A percentile compares a stretch with the other conserved stretches of the same genome.
These are phyloP conservation scores for Heliophila coronopifolia DNA, from an alignment of 441 rosid species.

Conservation along the genomic window DNA sequence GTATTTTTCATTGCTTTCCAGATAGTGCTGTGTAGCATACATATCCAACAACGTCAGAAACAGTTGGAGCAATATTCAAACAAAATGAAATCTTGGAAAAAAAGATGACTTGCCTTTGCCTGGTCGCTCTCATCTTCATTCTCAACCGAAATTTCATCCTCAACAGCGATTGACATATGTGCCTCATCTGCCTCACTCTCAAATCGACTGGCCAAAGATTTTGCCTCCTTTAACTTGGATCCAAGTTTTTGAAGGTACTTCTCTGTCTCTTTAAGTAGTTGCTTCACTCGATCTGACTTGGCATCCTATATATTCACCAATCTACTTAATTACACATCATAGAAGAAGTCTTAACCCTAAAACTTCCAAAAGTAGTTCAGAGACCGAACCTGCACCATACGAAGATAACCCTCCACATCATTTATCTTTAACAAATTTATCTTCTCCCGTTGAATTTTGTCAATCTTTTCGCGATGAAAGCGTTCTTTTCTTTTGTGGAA, in stretches of 20 bases:
- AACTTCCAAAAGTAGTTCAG: conserved; percentile 18
- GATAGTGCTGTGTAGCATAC: conserved; percentile 62
- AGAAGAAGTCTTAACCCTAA: conserved; percentile 4
- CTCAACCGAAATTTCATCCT: conserved; percentile 58
- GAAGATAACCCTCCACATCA: conserved; percentile 97
- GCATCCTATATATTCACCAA: conserved; percentile 57
- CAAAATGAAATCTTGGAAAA: conserved; percentile 11
- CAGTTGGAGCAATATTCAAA: conserved; percentile 15
- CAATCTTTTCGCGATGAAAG: conserved; percentile 85
- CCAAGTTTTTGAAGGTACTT: conserved; percentile 93
- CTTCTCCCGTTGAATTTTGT: conserved; percentile 95
- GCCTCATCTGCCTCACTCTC: conserved; percentile 65
- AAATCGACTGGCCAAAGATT: conserved; percentile 47
- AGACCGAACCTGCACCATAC: conserved; percentile 87
- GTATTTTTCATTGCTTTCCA: conserved; percentile 97
- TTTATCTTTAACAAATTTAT: conserved; percentile 86
- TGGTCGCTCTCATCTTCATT: conserved; percentile 90
- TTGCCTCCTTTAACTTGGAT: conserved; percentile 74
- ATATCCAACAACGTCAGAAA: conserved; percentile 2
- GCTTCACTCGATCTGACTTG: conserved; percentile 92
- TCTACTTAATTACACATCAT: conserved; percentile 5
- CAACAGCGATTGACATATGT: conserved; percentile 33
- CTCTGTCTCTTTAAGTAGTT: conserved; percentile 88
- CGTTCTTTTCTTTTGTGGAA: conserved; percentile 94
- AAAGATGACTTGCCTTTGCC: conserved; percentile 71